Evolutionary conservation across 805 yeast genomes (phyloP).

Genomic region (Candida stauntonica): DNA sequence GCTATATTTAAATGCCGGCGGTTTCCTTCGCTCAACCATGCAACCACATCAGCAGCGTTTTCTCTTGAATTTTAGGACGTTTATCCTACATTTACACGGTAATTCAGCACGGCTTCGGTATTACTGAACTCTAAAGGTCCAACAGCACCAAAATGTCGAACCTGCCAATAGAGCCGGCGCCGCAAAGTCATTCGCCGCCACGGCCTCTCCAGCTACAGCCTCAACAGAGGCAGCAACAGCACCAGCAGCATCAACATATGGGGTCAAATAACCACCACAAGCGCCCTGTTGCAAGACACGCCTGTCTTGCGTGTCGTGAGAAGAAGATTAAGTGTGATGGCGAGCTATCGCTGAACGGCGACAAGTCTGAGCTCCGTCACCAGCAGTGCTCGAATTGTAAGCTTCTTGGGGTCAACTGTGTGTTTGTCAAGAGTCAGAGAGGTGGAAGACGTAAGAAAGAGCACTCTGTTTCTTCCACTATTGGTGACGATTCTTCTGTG

Average conservation of each 20-base stretch:
- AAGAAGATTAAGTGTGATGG: constrained; percentile 67
- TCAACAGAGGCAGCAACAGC: not conserved
- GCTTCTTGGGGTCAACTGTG: constrained; percentile 42
- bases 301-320: constrained; percentile 61
- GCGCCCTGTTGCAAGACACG: constrained; percentile 53
- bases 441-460: constrained; percentile 47
- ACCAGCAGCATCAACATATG: not conserved
- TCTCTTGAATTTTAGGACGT: too few species aligned
- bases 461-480: not conserved
- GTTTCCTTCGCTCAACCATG: not conserved
- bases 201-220: too few species aligned
- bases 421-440: constrained; percentile 51
- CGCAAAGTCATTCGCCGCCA: too few species aligned
- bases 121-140: too few species aligned
- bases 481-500: not conserved
- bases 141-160: too few species aligned
- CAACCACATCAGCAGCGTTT: not conserved
- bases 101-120: too few species aligned
- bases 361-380: constrained; percentile 24
- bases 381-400: constrained; percentile 47
- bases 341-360: constrained; percentile 34
- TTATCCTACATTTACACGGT: too few species aligned
- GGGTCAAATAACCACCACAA: constrained; percentile 18
- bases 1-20: constrained; percentile 4
- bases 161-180: too few species aligned